These are phyloP conservation scores for Cladophialophora exuberans DNA, from an alignment of 2,329 filamentous ascomycete genomes.

Conservation along the genomic window DNA sequence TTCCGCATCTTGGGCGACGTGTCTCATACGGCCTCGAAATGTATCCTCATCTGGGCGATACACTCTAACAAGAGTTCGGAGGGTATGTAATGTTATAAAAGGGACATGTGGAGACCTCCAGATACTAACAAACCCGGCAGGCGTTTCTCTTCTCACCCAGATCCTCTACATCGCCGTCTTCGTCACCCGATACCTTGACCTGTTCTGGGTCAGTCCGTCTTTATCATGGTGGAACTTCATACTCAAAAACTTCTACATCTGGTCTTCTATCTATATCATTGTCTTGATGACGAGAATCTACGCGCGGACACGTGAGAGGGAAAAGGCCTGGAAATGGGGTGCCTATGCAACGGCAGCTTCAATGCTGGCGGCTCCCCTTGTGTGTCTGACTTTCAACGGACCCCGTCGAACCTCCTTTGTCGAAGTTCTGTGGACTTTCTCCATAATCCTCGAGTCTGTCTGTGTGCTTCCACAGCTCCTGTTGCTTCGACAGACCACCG, in stretches of 20 bases:
- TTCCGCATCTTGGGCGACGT: slow-evolving; percentile 83
- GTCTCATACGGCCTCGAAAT: slow-evolving; percentile 83
- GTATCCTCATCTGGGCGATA: slow-evolving; percentile 87
- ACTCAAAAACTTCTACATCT: slow-evolving; percentile 88
- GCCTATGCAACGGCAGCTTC: slow-evolving; percentile 69
- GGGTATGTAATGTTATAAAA: slow-evolving; percentile 54
- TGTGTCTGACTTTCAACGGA: slow-evolving; percentile 69
- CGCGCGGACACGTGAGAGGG: slow-evolving; percentile 83
- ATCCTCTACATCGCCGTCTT: slow-evolving; percentile 86
- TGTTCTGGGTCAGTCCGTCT: slow-evolving; percentile 59
- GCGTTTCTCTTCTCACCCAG: slow-evolving; percentile 88
- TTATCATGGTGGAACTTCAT: slow-evolving; percentile 68
- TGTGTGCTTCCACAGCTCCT: slow-evolving; percentile 90
- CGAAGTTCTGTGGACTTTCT: slow-evolving; percentile 84
- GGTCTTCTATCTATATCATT: slow-evolving; percentile 82
- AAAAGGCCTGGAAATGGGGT: slow-evolving; percentile 92
- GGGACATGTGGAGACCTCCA: background rate
- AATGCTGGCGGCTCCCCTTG: slow-evolving; percentile 70
- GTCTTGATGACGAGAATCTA: slow-evolving; percentile 84
- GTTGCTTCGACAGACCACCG: slow-evolving; percentile 88
- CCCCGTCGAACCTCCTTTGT: slow-evolving; percentile 40
- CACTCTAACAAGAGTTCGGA: slow-evolving; percentile 86
- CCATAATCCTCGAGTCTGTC: slow-evolving; percentile 86
- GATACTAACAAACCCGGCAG: slow-evolving; percentile 47
- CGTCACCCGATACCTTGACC: slow-evolving; percentile 80